Evolutionary conservation across 352 stramenopile genomes (phyloP).

Genomic region (Globisporangium orthogonon): DNA sequence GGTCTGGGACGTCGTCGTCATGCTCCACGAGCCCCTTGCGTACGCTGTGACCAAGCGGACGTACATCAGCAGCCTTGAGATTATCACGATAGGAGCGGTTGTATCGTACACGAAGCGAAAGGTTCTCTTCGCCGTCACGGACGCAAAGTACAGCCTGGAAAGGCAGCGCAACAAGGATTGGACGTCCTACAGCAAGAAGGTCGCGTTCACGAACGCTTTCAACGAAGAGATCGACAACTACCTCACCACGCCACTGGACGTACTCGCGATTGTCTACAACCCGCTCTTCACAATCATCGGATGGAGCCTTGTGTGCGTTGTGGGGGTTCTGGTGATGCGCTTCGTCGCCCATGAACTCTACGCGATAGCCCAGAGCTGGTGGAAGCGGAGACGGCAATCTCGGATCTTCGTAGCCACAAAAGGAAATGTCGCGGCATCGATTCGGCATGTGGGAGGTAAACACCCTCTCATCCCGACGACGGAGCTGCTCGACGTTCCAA

Average conservation of each 20-base stretch:
- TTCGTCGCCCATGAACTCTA: constrained; percentile 9
- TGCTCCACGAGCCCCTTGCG: constrained; percentile 24
- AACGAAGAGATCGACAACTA: constrained; percentile 23
- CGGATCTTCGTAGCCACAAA: background rate
- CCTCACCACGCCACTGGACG: constrained; percentile 7
- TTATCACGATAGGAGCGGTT: constrained; percentile 21
- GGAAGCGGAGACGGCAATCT: background rate
- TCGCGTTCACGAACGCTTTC: constrained; percentile 29
- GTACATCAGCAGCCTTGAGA: constrained; percentile 28
- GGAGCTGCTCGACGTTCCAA: background rate
- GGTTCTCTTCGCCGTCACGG: constrained; percentile 16
- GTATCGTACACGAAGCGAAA: constrained; percentile 10
- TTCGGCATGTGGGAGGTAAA: background rate
- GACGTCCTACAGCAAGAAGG: constrained; percentile 16
- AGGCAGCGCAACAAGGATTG: constrained; percentile 21
- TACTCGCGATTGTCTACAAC: constrained; percentile 34
- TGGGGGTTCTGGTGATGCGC: constrained; percentile 10
- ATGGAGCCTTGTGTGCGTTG: constrained; percentile 14
- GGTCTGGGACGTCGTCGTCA: constrained; percentile 23
- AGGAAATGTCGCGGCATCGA: background rate
- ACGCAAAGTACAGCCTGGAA: constrained; percentile 26
- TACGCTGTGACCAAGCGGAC: constrained; percentile 26
- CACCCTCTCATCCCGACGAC: background rate
- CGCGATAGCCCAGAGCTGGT: background rate
- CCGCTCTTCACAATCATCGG: constrained; percentile 20